Base-by-base conservation (phyloP, 2,329 filamentous ascomycete species). In the Trichophyton benhamiae region DNA sequence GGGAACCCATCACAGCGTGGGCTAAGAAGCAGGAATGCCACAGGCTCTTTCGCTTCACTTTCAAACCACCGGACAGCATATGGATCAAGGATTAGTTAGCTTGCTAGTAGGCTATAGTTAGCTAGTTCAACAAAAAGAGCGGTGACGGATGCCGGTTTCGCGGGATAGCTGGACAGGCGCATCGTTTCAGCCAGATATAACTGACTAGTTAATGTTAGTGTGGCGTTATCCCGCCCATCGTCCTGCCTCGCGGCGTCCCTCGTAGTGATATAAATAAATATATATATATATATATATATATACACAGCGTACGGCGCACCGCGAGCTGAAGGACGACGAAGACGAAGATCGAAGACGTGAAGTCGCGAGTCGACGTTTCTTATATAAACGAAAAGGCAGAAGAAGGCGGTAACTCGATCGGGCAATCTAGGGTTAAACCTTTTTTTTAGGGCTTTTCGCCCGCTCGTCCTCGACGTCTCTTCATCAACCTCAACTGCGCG, bases 11-110 rank as follows among this genome's bases (percentile, higher is more conserved):
- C 52, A 38, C 30, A 38, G 27, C 52, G 52, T 36, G 52, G 52
- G 52, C 52, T 55, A 11, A 36, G 7, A 38, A 55, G 27, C 20
- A 25, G 27, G 7, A 27, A 55, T 55, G 52, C 27, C 52, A 55
- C 33, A 27, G 52, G 52, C 30, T 55, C 9, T 55, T 30, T 55
- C 52, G 52, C 52, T 55, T 55, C 52, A 55, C 52, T 55, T 55
- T 36, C 52, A 55, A 55, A 36, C 52, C 52, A 7, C 52, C 20
- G 52, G 15, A 38, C 38, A 55, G 52, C 33, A 55, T 55, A 36
- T 2, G 33, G 9, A 9, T 55, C 17, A 55, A 11, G 52, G 25
- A 20, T 55, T 55, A 55, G 25, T n/a, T n/a, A 55, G 25, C n/a
- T 55, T 38, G 25, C 30, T 4, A 53, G 13, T n/a, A 15, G 52